phyloP scores from a whole-genome alignment of 352 stramenopile species.

The Globisporangium cylindrosporum region DNA sequence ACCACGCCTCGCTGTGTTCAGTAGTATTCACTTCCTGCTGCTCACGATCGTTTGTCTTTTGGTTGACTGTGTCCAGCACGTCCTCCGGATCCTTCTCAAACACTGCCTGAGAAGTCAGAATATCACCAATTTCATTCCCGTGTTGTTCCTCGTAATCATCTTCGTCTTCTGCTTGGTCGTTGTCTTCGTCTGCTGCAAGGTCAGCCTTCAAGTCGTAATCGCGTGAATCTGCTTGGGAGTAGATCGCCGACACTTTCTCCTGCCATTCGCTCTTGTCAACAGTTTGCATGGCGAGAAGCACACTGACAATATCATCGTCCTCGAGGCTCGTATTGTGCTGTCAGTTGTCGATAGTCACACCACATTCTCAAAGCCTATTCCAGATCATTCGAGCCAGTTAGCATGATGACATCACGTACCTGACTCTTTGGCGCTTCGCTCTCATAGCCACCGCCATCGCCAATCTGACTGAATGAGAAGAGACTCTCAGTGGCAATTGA shows the following conservation, averaged over 20 bases:
- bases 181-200: slow-evolving; percentile 21
- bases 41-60: background rate
- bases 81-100: slow-evolving; percentile 21
- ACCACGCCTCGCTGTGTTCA: slow-evolving; percentile 29
- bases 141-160: slow-evolving; percentile 11
- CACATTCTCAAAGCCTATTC: background rate
- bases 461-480: slow-evolving; percentile 55
- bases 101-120: slow-evolving; percentile 55
- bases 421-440: slow-evolving; percentile 21
- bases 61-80: background rate
- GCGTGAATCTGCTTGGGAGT: slow-evolving; percentile 16
- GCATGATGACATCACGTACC: slow-evolving; percentile 2
- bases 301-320: slow-evolving; percentile 46
- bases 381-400: background rate
- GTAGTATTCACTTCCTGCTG: slow-evolving; percentile 2
- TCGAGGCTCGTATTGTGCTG: slow-evolving; percentile 26
- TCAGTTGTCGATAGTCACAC: background rate
- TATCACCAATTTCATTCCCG: slow-evolving; percentile 61
- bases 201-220: background rate
- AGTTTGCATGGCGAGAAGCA: slow-evolving; percentile 51
- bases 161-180: slow-evolving; percentile 19
- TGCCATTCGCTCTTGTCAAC: slow-evolving; percentile 22
- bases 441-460: slow-evolving; percentile 6
- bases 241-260: slow-evolving; percentile 18
- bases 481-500: slow-evolving; percentile 42